Evolutionary conservation across 352 stramenopile species (phyloP), one percentile per base, ranked within the genome.

Genomic region (Paralagenidium karlingii): DNA sequence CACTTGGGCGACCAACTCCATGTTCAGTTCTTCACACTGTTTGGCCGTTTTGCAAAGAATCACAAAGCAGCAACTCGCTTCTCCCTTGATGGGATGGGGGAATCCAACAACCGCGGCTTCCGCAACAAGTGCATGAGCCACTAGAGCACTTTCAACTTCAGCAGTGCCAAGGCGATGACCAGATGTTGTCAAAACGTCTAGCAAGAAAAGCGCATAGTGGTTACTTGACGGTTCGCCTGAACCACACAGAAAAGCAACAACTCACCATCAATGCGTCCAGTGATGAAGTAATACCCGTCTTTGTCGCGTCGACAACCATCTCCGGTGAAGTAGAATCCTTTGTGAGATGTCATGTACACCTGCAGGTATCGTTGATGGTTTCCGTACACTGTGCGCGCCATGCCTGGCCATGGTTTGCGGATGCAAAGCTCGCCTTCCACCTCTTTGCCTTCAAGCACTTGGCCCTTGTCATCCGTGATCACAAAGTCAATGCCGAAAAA

Each of bases 211-310:
- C n/a, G 34, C 18, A 45, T 29, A 39, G 0, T 33, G 24, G 13
- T n/a, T 28, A n/a, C 27, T 18, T 24, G 10, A 20, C 29, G 22
- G 24, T 9, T 11, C 16, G 16, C 15, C 30, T 15, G n/a, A 40
- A 8, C n/a, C n/a, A 5, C 15, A 18, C 9, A 31, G 16, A 10
- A 10, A n/a, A 20, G 1, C 34, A 31, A 38, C 37, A 34, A 19
- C 26, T 16, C 47, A 70, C 60, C 60, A 59, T 99, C 94, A 34
- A 99, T 95, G 40, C 95, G 86, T 2, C 95, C 96, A 29, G 93
- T 99, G 57, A 99, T 99, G 58, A 95, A 99, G 66, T 98, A 96
- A 65, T 95, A 98, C 26, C 95, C 95, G 51, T 99, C 93, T 39
- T 76, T 71, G 53, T 97, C 89, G 22, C 84, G 71, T 26, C 60